These are phyloP conservation scores for Colletotrichum ledebouriae DNA, from an alignment of 2,329 filamentous ascomycete genomes.

Conservation along the genomic window DNA sequence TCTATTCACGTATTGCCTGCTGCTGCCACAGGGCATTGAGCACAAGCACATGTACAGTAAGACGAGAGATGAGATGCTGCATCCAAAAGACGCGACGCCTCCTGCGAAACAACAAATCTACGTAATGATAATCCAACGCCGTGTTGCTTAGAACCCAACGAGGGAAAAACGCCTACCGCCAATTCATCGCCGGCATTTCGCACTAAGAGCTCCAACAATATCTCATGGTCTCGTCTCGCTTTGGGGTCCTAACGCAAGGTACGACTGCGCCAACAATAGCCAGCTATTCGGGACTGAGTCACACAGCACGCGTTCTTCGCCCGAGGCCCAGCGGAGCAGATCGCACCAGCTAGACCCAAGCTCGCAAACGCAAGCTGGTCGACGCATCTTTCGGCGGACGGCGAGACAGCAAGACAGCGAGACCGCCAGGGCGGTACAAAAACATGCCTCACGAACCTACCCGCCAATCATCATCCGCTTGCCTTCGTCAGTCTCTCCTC, in stretches of 20 bases:
- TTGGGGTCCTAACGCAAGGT: conserved; percentile 12
- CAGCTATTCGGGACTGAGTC: conserved; percentile 4
- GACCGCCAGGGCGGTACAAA: conserved; percentile 32
- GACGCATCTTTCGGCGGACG: conserved; percentile 34
- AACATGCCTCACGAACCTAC: conserved; percentile 21
- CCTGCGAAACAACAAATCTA: conserved; percentile 11
- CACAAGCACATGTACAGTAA: conserved; percentile 28
- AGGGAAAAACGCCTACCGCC: conserved; percentile 15
- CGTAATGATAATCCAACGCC: conserved; percentile 26
- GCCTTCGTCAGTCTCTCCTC: conserved; percentile 32
- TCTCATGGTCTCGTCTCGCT: neutral
- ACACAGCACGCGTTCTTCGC: conserved; percentile 9
- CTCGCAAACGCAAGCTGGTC: conserved; percentile 24
- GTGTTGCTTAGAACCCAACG: conserved; percentile 3
- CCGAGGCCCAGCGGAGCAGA: neutral
- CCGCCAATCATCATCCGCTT: conserved; percentile 28
- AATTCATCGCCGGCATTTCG: conserved; percentile 4
- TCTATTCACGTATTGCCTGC: neutral
- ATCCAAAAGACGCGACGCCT: conserved; percentile 25
- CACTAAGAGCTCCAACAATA: conserved; percentile 11
- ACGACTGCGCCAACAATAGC: conserved; percentile 3
- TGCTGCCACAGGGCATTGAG: neutral
- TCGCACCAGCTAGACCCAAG: conserved; percentile 7
- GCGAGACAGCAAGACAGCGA: conserved; percentile 24
- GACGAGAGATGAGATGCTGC: conserved; percentile 31